Conservation (phyloP, 2,329 filamentous ascomycete genomes). For the Cladorrhinum sp. region DNA sequence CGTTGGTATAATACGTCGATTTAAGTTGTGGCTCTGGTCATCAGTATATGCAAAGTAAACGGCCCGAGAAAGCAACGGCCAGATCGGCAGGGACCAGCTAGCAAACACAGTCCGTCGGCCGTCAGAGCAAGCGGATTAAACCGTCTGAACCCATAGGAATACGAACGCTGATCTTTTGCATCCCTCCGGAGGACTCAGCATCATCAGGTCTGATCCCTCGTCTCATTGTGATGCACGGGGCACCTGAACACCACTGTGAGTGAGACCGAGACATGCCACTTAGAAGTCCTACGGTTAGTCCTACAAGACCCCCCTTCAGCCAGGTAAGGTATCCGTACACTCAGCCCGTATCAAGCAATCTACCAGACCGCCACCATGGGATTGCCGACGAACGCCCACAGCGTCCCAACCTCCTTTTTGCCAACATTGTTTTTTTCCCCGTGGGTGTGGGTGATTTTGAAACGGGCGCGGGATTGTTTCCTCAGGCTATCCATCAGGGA, state of each 20-base stretch:
- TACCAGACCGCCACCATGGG: neutral
- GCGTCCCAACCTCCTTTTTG: neutral
- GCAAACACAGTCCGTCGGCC: neutral
- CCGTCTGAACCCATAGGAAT: neutral
- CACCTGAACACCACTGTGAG: neutral
- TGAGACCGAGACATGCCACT: neutral
- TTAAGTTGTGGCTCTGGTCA: neutral
- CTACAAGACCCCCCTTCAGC: neutral
- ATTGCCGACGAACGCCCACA: neutral
- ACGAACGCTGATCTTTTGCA: neutral
- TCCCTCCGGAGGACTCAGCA: no score
- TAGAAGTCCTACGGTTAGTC: neutral
- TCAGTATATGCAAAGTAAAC: neutral
- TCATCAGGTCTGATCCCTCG: no score
- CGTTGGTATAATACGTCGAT: neutral
- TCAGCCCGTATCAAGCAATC: neutral
- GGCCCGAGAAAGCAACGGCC: neutral
- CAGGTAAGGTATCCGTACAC: no score
- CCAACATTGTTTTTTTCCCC: neutral
- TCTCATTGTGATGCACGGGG: no score
- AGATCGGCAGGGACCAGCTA: neutral
- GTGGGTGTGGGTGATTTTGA: neutral
- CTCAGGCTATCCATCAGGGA: no score
- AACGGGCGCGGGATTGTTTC: neutral
- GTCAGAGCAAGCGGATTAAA: neutral